These are phyloP conservation scores for Salix viminalis DNA, from an alignment of 345 rosid species.

Conservation along the genomic window DNA sequence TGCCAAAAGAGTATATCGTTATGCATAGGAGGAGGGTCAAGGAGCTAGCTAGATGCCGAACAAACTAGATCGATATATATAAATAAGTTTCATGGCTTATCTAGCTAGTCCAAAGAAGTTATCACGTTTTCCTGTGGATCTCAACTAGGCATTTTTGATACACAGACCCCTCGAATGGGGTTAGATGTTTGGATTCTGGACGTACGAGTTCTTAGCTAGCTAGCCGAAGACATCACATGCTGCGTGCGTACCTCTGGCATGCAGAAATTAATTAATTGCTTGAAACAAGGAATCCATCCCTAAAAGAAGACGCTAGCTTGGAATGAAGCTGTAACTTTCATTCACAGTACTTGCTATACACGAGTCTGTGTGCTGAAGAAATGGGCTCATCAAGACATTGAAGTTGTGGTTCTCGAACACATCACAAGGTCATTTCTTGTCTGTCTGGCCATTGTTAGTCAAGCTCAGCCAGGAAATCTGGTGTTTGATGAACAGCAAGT, in stretches of 20 bases:
- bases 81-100: too few species aligned
- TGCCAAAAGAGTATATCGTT: too few species aligned
- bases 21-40: too few species aligned
- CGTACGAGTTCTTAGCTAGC: too few species aligned
- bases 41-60: too few species aligned
- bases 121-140: too few species aligned
- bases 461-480: not conserved
- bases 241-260: not conserved
- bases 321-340: not conserved
- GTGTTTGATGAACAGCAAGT: not conserved
- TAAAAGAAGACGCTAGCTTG: not conserved
- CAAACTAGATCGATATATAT: too few species aligned
- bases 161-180: too few species aligned
- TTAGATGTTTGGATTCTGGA: too few species aligned
- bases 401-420: not conserved
- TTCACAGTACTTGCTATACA: too few species aligned
- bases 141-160: too few species aligned
- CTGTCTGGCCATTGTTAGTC: not conserved
- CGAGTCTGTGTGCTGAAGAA: not conserved
- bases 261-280: not conserved
- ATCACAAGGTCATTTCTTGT: not conserved
- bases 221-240: not conserved
- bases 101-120: too few species aligned
- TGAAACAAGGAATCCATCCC: not conserved
- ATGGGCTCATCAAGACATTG: not conserved